Base-by-base conservation (phyloP, 257 asterid genomes). In the Avicennia marina region DNA sequence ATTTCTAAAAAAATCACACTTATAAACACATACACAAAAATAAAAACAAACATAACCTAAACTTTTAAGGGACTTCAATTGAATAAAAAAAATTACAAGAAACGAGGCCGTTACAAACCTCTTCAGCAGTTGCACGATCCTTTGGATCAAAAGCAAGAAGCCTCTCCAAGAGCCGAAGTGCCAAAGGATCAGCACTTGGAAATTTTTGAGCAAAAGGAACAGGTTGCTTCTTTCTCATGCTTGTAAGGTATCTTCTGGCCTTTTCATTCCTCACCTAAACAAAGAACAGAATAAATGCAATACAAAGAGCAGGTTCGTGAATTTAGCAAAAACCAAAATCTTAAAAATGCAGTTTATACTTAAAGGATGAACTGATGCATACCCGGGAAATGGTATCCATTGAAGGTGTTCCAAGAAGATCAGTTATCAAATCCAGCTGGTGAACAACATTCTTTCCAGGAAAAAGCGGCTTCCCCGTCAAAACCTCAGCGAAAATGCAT, bases 371-470 rank as follows among this genome's bases (percentile, higher is more conserved):
- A 32, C 45, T 63, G 41, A 7, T 73, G 47, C 83, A 61, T 75
- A 86, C 97, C 21, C 82, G 81, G 60, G 90, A 75, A 57, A 89
- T 81, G 56, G 95, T 81, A 56, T 86, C 89, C 83, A 81, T 65
- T 10, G 94, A 75, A 60, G 97, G 97, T 33, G 95, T 89, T 41
- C 97, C 97, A 46, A 89, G 91, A 58, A 89, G 83, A 79, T 89
- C 95, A 15, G 95, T 85, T 71, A 89, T 89, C 75, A 89, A 62
- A 72, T 89, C 97, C 52, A 89, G 86, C 74, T 89, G 95, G 69
- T 86, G 95, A 64, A 86, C 97, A 45, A 89, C 93, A 70, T 79
- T 89, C 70, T 89, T 89, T 26, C 97, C 97, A 12, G 95, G 95
- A 62, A 89, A 89, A 29, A 89, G 76, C 7, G 95, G 97, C 67